Percentiles rank a stretch among this genome's conserved stretches.
Conservation (phyloP, 176 grass and related monocot genomes). For the Tuctoria greenei region DNA sequence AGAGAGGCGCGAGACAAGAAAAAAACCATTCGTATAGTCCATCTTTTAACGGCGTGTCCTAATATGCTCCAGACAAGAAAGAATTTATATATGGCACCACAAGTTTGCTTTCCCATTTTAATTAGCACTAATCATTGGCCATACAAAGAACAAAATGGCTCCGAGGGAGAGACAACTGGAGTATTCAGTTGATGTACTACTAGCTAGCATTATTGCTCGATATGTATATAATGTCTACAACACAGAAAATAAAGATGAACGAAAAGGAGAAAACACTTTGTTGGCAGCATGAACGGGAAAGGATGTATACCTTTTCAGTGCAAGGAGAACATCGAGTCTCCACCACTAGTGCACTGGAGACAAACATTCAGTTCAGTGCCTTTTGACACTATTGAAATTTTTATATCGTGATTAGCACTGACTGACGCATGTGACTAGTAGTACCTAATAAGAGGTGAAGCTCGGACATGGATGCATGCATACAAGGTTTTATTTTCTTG, state of each 20-base stretch:
- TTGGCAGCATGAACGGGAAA: slow-evolving; percentile 4
- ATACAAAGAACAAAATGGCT: background rate
- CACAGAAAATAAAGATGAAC: slow-evolving; percentile 8
- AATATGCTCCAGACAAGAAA: background rate
- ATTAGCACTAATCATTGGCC: background rate
- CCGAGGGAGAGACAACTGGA: background rate
- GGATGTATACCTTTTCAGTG: slow-evolving; percentile 13
- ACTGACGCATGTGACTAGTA: background rate
- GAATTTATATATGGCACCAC: background rate
- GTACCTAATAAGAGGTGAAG: background rate
- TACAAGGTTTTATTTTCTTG: slow-evolving; percentile 4
- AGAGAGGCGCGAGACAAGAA: too few species aligned
- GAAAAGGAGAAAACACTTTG: slow-evolving; percentile 14
- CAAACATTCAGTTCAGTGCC: slow-evolving; percentile 22
- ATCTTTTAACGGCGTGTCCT: too few species aligned
- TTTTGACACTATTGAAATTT: slow-evolving; percentile 1
- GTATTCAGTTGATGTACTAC: background rate
- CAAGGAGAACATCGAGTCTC: slow-evolving; percentile 21
- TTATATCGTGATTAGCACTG: background rate
- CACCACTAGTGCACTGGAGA: background rate
- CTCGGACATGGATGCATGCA: background rate
- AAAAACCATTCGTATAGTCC: too few species aligned
- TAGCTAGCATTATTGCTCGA: background rate
- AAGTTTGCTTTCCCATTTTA: background rate
- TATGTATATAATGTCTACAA: background rate